These are phyloP conservation scores for Ramularia endophylla DNA, from an alignment of 2,329 filamentous ascomycete genomes.

Conservation along the genomic window DNA sequence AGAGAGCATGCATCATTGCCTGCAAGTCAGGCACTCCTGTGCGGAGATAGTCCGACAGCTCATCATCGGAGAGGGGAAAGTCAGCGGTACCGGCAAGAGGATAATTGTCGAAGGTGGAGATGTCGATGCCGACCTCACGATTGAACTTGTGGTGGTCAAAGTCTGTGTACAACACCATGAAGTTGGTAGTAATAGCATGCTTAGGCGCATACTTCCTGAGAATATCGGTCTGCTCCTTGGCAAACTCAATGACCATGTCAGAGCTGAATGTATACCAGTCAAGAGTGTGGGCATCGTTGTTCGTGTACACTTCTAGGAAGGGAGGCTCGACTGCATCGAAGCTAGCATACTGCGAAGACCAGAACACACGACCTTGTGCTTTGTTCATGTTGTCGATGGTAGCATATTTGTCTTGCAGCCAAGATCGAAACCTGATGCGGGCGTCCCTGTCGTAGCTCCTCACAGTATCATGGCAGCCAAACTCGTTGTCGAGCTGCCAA, in stretches of 20 bases:
- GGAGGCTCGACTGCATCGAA: constrained; percentile 21
- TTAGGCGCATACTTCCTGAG: constrained; percentile 14
- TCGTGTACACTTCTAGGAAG: constrained; percentile 21
- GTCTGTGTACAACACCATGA: constrained; percentile 21
- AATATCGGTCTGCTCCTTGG: constrained; percentile 20
- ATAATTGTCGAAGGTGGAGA: constrained; percentile 20
- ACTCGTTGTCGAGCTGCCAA: constrained; percentile 24
- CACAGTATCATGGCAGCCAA: constrained; percentile 23
- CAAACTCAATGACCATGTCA: constrained; percentile 22
- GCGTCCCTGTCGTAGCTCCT: constrained; percentile 21
- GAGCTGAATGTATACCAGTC: constrained; percentile 24
- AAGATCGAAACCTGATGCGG: constrained; percentile 18
- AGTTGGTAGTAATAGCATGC: constrained; percentile 21
- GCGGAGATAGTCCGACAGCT: constrained; percentile 18
- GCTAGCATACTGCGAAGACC: constrained; percentile 20
- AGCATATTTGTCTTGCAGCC: constrained; percentile 20
- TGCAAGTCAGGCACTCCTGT: constrained; percentile 21
- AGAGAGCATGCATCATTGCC: constrained; percentile 16
- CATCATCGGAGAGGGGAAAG: constrained; percentile 12
- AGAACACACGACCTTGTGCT: constrained; percentile 21
- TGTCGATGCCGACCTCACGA: constrained; percentile 20
- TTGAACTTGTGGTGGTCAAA: constrained; percentile 22
- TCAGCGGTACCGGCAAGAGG: constrained; percentile 15
- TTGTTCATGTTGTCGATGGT: constrained; percentile 23
- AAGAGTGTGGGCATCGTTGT: constrained; percentile 21